These are phyloP conservation scores for Carallia brachiata DNA, from an alignment of 345 rosid species.

Conservation along the genomic window DNA sequence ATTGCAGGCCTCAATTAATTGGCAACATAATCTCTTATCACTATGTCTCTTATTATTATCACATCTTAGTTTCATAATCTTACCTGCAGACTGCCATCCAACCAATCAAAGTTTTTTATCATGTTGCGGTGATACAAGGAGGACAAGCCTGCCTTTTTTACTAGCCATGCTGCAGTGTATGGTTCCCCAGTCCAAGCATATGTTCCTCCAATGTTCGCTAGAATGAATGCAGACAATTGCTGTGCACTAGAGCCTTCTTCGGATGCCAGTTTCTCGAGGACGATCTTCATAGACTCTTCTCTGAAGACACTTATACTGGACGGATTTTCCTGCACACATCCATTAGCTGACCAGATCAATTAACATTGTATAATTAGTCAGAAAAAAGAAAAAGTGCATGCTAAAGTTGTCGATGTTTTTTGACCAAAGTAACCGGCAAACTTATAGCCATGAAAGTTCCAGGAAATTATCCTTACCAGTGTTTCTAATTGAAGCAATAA, in stretches of 20 bases:
- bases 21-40: neutral
- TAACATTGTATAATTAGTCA: too few species aligned
- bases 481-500: conserved; percentile 66
- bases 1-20: conserved; percentile 9
- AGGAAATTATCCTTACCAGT: conserved; percentile 39
- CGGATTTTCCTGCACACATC: conserved; percentile 53
- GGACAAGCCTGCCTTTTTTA: conserved; percentile 76
- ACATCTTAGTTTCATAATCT: neutral
- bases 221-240: conserved; percentile 53
- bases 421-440: neutral
- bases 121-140: conserved; percentile 61
- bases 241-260: conserved; percentile 48
- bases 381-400: too few species aligned
- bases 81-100: conserved; percentile 74
- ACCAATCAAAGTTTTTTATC: conserved; percentile 75
- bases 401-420: too few species aligned
- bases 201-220: conserved; percentile 86
- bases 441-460: neutral
- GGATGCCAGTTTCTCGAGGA: conserved; percentile 46
- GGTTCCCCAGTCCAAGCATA: conserved; percentile 87
- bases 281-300: conserved; percentile 55
- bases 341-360: neutral
- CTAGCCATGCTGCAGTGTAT: conserved; percentile 78
- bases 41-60: too few species aligned
- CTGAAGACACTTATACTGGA: conserved; percentile 39